phyloP scores from a whole-genome alignment of 345 rosid species.

The Geranium brycei region DNA sequence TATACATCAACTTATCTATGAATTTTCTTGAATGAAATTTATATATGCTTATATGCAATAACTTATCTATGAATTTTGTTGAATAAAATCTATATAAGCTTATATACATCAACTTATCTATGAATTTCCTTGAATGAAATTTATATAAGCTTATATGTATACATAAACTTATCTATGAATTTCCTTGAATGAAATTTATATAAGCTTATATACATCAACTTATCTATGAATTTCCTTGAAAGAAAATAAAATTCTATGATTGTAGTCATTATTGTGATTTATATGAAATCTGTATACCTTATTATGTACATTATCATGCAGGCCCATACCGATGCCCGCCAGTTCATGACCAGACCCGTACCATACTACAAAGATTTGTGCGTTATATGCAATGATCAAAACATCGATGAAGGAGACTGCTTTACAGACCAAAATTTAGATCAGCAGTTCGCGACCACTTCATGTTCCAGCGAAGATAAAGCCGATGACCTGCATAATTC shows the following conservation, averaged over 20 bases:
- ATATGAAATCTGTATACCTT: slow-evolving; percentile 2
- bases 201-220: too few relatives aligned
- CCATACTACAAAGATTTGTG: slow-evolving; percentile 68
- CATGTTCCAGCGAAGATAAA: slow-evolving; percentile 34
- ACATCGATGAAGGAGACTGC: slow-evolving; percentile 31
- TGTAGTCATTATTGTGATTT: neutral
- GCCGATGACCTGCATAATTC: slow-evolving; percentile 18
- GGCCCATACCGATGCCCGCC: slow-evolving; percentile 58
- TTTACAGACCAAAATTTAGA: slow-evolving; percentile 40
- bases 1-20: too few relatives aligned
- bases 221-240: too few relatives aligned
- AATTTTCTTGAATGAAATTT: too few relatives aligned
- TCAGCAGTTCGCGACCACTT: slow-evolving; percentile 29
- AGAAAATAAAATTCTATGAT: neutral
- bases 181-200: too few relatives aligned
- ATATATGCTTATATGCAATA: too few relatives aligned
- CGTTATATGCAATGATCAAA: slow-evolving; percentile 38
- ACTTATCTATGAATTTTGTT: too few relatives aligned
- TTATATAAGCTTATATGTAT: slow-evolving; percentile 3
- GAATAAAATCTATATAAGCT: too few relatives aligned
- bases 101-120: neutral
- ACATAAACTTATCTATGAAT: neutral
- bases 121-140: neutral
- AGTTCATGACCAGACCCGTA: slow-evolving; percentile 67
- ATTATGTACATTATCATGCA: slow-evolving; percentile 22